phyloP scores from a whole-genome alignment of 441 rosid genomes.

The Gossypium gossypioides region DNA sequence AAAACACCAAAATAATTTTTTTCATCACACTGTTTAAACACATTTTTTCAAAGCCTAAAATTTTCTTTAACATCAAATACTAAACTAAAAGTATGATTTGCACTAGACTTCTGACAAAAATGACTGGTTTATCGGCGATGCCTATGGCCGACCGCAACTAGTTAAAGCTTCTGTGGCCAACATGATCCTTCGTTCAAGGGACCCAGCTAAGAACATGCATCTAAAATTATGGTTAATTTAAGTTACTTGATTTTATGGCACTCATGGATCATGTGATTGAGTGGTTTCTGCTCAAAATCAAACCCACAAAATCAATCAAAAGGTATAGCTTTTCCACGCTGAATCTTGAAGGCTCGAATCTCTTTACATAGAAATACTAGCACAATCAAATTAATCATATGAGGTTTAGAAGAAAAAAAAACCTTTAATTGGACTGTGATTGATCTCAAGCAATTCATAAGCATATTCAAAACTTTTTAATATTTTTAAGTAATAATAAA shows the following conservation, averaged over 20 bases:
- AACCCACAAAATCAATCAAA: conserved; percentile 1
- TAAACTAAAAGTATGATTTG: not conserved
- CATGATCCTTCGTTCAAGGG: conserved; percentile 15
- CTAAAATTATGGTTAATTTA: not conserved
- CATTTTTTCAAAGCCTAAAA: too few relatives aligned
- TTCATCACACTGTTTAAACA: not conserved
- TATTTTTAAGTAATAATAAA: too few relatives aligned
- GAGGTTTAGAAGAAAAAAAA: not conserved
- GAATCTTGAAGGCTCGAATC: not conserved
- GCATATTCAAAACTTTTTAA: too few relatives aligned
- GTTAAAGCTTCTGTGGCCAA: not conserved
- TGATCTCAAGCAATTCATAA: not conserved
- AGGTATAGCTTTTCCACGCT: not conserved
- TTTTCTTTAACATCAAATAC: not conserved
- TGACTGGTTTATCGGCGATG: conserved; percentile 11
- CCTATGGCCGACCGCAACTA: not conserved
- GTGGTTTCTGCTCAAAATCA: conserved; percentile 9
- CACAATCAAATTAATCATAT: not conserved
- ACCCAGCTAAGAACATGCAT: not conserved
- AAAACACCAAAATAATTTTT: too few relatives aligned
- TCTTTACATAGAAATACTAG: not conserved
- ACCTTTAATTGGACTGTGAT: not conserved
- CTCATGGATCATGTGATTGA: conserved; percentile 14
- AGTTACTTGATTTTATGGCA: not conserved
- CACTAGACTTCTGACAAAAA: not conserved